phyloP scores from a whole-genome alignment of 148 eudicot species.

The Rhododendron henanense region DNA sequence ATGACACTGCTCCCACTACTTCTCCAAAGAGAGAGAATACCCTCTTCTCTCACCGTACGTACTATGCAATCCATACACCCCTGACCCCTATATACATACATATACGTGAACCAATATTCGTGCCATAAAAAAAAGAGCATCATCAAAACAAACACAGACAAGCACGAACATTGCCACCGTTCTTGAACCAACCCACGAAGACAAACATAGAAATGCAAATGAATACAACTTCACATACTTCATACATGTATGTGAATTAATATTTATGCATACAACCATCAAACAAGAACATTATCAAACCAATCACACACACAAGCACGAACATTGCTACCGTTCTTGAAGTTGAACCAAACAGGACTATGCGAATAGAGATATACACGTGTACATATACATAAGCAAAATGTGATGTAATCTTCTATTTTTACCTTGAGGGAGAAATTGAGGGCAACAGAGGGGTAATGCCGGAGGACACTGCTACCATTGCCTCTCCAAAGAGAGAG shows the following conservation, averaged over 20 bases:
- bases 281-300: background rate
- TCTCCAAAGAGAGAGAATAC: conserved; percentile 76
- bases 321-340: background rate
- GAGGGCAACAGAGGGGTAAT: conserved; percentile 97
- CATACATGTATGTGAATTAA: background rate
- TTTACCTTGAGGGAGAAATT: conserved; percentile 94
- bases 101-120: no score
- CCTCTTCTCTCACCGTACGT: conserved; percentile 62
- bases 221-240: background rate
- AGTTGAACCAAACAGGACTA: background rate
- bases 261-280: background rate
- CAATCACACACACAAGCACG: background rate
- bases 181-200: background rate
- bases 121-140: no score
- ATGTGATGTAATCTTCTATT: background rate
- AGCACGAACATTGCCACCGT: no score
- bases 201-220: background rate
- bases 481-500: conserved; percentile 92
- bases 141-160: no score
- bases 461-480: conserved; percentile 83
- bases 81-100: conserved; percentile 38
- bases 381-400: background rate
- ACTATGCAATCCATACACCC: conserved; percentile 49
- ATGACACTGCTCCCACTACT: conserved; percentile 88
- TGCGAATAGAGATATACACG: background rate